These are phyloP conservation scores for Phialemoniopsis sp. DNA, from an alignment of 2,329 filamentous ascomycete species.

Conservation along the genomic window DNA sequence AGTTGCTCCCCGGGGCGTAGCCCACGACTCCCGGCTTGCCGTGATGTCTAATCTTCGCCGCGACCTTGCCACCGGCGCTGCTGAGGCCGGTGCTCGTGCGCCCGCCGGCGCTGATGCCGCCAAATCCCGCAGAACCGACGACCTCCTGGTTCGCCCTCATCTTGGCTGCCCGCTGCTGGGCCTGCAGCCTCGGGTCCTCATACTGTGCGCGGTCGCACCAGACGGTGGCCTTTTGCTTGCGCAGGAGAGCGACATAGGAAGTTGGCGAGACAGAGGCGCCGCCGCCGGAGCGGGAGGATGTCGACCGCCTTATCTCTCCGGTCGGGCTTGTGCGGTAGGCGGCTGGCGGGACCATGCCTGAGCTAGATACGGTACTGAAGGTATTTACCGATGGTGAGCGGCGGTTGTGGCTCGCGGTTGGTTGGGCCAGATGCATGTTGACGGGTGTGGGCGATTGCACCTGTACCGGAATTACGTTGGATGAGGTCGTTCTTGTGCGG, in stretches of 20 bases:
- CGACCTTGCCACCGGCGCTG: conserved; percentile 57
- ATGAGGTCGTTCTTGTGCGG: conserved; percentile 52
- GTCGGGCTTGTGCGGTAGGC: conserved; percentile 52
- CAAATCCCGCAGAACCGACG: conserved; percentile 55
- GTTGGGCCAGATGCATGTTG: conserved; percentile 19
- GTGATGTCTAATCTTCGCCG: conserved; percentile 85
- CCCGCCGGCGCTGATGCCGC: conserved; percentile 33
- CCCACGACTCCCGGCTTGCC: conserved; percentile 74
- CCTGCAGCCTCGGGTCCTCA: conserved; percentile 80
- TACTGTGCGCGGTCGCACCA: conserved; percentile 95
- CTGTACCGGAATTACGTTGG: conserved; percentile 41
- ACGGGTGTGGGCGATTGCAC: conserved; percentile 21
- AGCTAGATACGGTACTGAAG: conserved; percentile 63
- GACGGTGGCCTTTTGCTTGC: conserved; percentile 95
- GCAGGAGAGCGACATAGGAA: conserved; percentile 93
- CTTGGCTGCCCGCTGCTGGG: conserved; percentile 83
- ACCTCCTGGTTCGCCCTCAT: conserved; percentile 82
- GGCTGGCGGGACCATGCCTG: conserved; percentile 42
- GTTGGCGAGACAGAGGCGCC: conserved; percentile 39
- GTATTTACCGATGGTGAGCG: conserved; percentile 64
- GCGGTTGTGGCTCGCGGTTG: conserved; percentile 36
- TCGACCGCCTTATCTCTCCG: conserved; percentile 67
- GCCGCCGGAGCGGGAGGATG: conserved; percentile 70
- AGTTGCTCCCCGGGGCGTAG: conserved; percentile 74
- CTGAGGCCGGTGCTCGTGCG: conserved; percentile 62